A percentile compares a stretch with the other conserved stretches of the same genome.
phyloP scores from a whole-genome alignment of 2,329 filamentous ascomycete species.

The Eurotiales sp. region DNA sequence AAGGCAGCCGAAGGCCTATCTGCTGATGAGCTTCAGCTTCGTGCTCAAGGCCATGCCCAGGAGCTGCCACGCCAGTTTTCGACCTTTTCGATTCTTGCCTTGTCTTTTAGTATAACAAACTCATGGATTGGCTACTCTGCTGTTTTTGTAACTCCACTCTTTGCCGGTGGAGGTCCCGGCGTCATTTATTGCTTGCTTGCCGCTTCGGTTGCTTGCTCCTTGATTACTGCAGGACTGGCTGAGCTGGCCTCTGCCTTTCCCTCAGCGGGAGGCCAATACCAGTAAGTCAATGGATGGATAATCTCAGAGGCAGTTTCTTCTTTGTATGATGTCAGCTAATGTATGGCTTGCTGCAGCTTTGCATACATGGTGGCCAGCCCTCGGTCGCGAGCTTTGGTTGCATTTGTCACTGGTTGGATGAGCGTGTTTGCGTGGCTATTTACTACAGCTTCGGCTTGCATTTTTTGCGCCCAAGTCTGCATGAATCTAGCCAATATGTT shows the following conservation, averaged over 20 bases:
- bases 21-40: neutral
- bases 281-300: no score
- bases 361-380: constrained; percentile 23
- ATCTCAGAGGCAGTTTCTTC: no score
- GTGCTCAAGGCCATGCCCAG: neutral
- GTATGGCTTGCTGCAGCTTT: constrained; percentile 14
- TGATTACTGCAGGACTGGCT: constrained; percentile 24
- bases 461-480: constrained; percentile 13
- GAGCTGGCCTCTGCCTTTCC: constrained; percentile 26
- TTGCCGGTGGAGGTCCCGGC: constrained; percentile 23
- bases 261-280: constrained; percentile 28
- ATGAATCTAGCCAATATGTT: constrained; percentile 17
- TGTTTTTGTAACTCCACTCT: constrained; percentile 19
- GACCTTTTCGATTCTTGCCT: constrained; percentile 21
- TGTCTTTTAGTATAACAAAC: constrained; percentile 29
- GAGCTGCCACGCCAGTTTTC: constrained; percentile 21
- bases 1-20: no score
- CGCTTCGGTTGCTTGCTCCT: constrained; percentile 20
- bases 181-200: constrained; percentile 24
- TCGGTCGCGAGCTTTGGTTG: constrained; percentile 15
- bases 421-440: constrained; percentile 24
- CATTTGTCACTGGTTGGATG: constrained; percentile 25
- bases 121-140: constrained; percentile 29
- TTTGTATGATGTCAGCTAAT: no score
- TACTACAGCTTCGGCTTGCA: neutral